These are phyloP conservation scores for Penicillium oxalicum DNA, from an alignment of 2,329 filamentous ascomycete species.

Conservation along the genomic window DNA sequence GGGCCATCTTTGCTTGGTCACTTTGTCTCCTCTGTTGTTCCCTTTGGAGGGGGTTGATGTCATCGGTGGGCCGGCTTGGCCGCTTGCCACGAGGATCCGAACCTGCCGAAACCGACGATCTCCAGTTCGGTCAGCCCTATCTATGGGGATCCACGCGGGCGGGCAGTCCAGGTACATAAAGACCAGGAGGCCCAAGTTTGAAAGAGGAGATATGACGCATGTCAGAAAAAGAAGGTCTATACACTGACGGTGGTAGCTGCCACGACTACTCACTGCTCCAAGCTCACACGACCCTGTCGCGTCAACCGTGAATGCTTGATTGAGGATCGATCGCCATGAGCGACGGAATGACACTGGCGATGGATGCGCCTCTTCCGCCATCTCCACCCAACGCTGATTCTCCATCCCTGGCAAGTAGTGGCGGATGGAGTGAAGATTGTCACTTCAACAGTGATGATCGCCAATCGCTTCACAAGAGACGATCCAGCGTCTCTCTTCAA, in stretches of 20 bases:
- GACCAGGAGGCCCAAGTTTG: no score
- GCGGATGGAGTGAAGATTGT: no score
- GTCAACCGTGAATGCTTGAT: no score
- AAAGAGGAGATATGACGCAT: no score
- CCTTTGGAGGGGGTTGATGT: background rate
- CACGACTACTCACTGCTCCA: no score
- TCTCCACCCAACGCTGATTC: background rate
- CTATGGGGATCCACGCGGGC: background rate
- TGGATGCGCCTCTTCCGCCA: background rate
- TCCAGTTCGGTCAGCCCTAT: background rate
- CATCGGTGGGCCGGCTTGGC: constrained; percentile 2
- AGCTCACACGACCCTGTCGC: no score
- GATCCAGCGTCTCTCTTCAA: constrained; percentile 37
- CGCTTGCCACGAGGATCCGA: constrained; percentile 6
- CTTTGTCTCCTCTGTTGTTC: no score
- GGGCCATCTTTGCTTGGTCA: no score
- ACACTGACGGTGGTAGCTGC: no score
- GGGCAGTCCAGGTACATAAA: no score
- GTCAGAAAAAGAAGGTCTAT: no score
- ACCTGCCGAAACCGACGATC: background rate
- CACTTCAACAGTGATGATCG: no score
- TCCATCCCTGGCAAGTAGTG: background rate
- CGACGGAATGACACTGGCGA: background rate
- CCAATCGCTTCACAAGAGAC: background rate
- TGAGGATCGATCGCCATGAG: background rate